These are phyloP conservation scores for Massospora cicadina DNA, from an alignment of 371 early-diverging fungal species.

Conservation along the genomic window DNA sequence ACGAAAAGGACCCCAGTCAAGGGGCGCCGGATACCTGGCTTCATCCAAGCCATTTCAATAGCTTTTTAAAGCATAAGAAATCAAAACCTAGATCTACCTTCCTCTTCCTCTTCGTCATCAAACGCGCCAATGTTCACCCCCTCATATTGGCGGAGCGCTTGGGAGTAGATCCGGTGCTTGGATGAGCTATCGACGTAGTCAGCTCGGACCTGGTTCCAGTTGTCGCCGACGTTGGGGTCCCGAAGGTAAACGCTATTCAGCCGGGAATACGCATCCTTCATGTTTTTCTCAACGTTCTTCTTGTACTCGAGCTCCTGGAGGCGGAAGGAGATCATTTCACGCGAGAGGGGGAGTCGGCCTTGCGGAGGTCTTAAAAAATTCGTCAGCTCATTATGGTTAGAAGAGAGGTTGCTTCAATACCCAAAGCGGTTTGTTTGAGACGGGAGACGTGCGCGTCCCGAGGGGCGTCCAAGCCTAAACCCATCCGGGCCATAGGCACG, in stretches of 20 bases:
- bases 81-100: not conserved
- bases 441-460: not conserved
- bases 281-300: slow-evolving; percentile 5
- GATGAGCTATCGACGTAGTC: not conserved
- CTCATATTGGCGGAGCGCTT: slow-evolving; percentile 6
- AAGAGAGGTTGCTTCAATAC: not conserved
- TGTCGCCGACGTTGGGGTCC: slow-evolving; percentile 5
- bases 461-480: not conserved
- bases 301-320: slow-evolving; percentile 1
- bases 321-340: not conserved
- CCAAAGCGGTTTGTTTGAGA: not conserved
- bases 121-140: not conserved
- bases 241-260: slow-evolving; percentile 1
- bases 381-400: not conserved
- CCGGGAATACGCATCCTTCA: slow-evolving; percentile 1
- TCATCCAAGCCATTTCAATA: slow-evolving; percentile 10
- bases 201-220: slow-evolving; percentile 5
- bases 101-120: not conserved
- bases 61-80: not conserved
- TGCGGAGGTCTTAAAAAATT: not conserved
- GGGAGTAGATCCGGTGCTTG: slow-evolving; percentile 1
- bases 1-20: not conserved
- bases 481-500: not conserved
- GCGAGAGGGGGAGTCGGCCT: not conserved
- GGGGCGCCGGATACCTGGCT: not conserved